A percentile compares a stretch with the other conserved stretches of the same genome.
Conservation (phyloP, 768 basidiomycete genomes). For the Russula sp. region DNA sequence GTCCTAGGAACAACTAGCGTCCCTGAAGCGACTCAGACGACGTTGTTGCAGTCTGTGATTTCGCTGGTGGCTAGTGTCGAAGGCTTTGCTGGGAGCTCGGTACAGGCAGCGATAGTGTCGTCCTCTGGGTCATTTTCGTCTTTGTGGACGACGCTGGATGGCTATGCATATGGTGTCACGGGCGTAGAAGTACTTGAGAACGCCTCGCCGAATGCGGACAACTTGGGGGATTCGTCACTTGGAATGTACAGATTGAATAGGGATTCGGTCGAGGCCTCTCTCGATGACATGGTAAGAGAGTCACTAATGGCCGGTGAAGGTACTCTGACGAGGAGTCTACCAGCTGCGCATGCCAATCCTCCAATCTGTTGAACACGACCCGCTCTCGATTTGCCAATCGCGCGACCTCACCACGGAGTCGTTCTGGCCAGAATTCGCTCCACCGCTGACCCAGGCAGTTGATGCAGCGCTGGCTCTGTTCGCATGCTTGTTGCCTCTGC, state of each 20-base stretch:
- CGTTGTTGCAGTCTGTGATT: slow-evolving; percentile 74
- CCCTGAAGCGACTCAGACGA: slow-evolving; percentile 74
- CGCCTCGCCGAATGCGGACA: slow-evolving; percentile 27
- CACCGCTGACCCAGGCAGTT: slow-evolving; percentile 75
- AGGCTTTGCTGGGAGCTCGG: slow-evolving; percentile 68
- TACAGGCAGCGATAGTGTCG: slow-evolving; percentile 89
- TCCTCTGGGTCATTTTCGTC: slow-evolving; percentile 76
- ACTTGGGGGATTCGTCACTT: slow-evolving; percentile 26
- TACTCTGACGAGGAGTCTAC: background rate
- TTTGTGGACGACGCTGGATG: slow-evolving; percentile 83
- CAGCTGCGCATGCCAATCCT: slow-evolving; percentile 74
- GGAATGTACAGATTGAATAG: slow-evolving; percentile 54
- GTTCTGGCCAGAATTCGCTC: slow-evolving; percentile 57
- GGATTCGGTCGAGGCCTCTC: slow-evolving; percentile 72
- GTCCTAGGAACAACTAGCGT: slow-evolving; percentile 72
- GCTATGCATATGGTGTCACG: slow-evolving; percentile 89
- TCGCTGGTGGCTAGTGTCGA: slow-evolving; percentile 83
- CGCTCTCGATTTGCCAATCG: slow-evolving; percentile 59
- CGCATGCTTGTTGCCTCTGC: slow-evolving; percentile 65
- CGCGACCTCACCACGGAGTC: slow-evolving; percentile 31
- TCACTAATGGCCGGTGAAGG: background rate
- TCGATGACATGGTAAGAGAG: slow-evolving; percentile 64
- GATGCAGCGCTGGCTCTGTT: slow-evolving; percentile 89
- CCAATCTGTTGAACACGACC: slow-evolving; percentile 82
- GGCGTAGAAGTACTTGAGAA: slow-evolving; percentile 51